These are phyloP conservation scores for Phytopythium sindhum DNA, from an alignment of 352 stramenopile species.

Conservation along the genomic window DNA sequence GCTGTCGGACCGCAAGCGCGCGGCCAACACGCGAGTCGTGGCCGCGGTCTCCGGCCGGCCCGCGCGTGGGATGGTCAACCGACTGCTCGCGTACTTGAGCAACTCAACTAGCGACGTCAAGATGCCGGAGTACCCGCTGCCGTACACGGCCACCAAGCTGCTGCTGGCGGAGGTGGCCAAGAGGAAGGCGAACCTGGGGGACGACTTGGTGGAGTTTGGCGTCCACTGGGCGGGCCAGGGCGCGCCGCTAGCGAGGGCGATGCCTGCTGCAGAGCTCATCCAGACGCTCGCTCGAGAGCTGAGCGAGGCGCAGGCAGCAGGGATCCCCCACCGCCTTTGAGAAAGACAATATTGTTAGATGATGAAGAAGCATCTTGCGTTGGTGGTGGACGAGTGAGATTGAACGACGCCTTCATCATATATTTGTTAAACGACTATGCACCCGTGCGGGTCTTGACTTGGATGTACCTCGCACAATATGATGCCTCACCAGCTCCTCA, in stretches of 20 bases:
- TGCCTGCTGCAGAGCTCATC: conserved; percentile 2
- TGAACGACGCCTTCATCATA: not conserved
- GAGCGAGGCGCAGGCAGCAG: not conserved
- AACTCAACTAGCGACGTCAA: not conserved
- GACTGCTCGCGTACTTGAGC: not conserved
- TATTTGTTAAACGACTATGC: not conserved
- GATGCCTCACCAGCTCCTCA: not conserved
- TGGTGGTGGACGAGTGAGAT: not conserved
- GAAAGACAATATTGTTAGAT: not conserved
- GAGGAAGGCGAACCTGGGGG: not conserved
- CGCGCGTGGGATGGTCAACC: conserved; percentile 37
- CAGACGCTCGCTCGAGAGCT: conserved; percentile 2
- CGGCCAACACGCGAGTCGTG: conserved; percentile 24
- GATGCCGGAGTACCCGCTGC: conserved; percentile 8
- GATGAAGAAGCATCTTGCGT: not conserved
- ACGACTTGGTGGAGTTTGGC: not conserved
- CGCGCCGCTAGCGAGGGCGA: not conserved
- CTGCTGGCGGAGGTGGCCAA: conserved; percentile 4
- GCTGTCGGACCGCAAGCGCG: conserved; percentile 13
- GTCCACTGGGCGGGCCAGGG: conserved; percentile 6
- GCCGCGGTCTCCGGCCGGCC: conserved; percentile 37
- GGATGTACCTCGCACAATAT: not conserved
- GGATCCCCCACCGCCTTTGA: not conserved
- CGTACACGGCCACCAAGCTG: conserved; percentile 6
- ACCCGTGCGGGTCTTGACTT: not conserved